Evolutionary conservation across 805 yeast species (phyloP), one percentile per base, ranked within the genome.

Genomic region (Maudiozyma bulderi): DNA sequence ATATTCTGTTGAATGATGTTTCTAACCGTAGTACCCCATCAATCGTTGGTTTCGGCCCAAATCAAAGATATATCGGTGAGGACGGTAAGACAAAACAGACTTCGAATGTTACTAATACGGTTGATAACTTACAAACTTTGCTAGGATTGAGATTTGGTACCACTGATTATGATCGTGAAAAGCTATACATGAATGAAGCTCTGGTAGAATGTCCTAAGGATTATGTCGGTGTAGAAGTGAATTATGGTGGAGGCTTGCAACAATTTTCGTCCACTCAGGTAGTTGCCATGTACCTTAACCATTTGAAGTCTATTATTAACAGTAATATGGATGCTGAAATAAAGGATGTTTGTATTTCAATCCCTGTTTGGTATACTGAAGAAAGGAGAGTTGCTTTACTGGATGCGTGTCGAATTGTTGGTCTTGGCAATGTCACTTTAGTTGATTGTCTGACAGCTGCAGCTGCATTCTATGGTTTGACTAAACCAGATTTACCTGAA

Each of bases 401-500:
- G 53, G 98, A 93, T 67, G 96, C 98, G 50, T 91, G 95, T 66
- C 78, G 76, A 65, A 86, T 91, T 68, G 97, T 97, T 50, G 95
- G 96, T 53, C 78, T 91, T 64, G 90, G 90, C 81, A 97, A 97
- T 52, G 97, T 91, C 51, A 86, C 98, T 79, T 81, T 93, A 56
- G 95, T 93, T 60, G 93, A 93, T 70, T 98, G 93, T 69, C 84
- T 86, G 57, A 90, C 98, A 51, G 97, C 98, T 52, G 98, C 98
- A 52, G 98, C 97, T 63, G 95, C 93, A 57, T 95, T 96, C 62
- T 95, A 93, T 75, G 98, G 98, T 76, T 96, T 91, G 51, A 90
- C 90, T 83, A 90, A 91, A 79, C 79, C 85, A 57, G 97, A 91
- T 66, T 30, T 46, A 34, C 45, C 42, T 32, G 78, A 91, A 62